A percentile compares a stretch with the other conserved stretches of the same genome.
These are phyloP conservation scores for Dothideomycetes sp. DNA, from an alignment of 2,329 filamentous ascomycete species.

Conservation along the genomic window DNA sequence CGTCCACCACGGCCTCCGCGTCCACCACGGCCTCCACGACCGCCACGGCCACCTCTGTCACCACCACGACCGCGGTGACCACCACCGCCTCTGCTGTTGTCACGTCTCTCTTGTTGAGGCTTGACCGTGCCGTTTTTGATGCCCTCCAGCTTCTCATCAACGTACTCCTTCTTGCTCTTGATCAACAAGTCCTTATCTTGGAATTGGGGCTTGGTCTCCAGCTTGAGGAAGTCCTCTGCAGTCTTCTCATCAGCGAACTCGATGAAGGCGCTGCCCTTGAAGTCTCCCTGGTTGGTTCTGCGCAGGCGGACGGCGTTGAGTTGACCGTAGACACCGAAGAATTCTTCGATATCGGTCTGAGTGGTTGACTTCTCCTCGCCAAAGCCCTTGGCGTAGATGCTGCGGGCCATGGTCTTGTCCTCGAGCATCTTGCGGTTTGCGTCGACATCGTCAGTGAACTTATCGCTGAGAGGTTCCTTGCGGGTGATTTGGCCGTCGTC, in stretches of 20 bases:
- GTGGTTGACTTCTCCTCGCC: slow-evolving; percentile 73
- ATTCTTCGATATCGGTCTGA: slow-evolving; percentile 89
- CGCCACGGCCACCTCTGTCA: slow-evolving; percentile 1
- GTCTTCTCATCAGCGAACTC: slow-evolving; percentile 77
- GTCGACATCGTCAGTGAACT: slow-evolving; percentile 45
- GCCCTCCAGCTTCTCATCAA: slow-evolving; percentile 39
- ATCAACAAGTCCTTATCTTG: slow-evolving; percentile 63
- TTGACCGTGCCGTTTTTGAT: slow-evolving; percentile 12
- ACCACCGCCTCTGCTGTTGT: slow-evolving; percentile 10
- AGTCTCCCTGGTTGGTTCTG: slow-evolving; percentile 57
- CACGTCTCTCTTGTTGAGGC: slow-evolving; percentile 10
- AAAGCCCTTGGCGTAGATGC: slow-evolving; percentile 91
- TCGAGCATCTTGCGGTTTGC: slow-evolving; percentile 46
- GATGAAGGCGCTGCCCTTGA: slow-evolving; percentile 96
- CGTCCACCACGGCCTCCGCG: slow-evolving; percentile 16
- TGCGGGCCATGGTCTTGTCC: slow-evolving; percentile 60
- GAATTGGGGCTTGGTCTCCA: slow-evolving; percentile 76
- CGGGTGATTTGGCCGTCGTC: slow-evolving; percentile 69
- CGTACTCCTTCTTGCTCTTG: slow-evolving; percentile 83
- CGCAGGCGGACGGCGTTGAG: slow-evolving; percentile 80
- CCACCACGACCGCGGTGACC: slow-evolving; percentile 8
- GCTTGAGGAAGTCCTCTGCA: slow-evolving; percentile 67
- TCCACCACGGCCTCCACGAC: slow-evolving; percentile 7
- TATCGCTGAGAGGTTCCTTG: slow-evolving; percentile 55
- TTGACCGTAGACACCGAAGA: slow-evolving; percentile 73